phyloP scores from a whole-genome alignment of 2,329 filamentous ascomycete species.

The Trichoderma sp. region DNA sequence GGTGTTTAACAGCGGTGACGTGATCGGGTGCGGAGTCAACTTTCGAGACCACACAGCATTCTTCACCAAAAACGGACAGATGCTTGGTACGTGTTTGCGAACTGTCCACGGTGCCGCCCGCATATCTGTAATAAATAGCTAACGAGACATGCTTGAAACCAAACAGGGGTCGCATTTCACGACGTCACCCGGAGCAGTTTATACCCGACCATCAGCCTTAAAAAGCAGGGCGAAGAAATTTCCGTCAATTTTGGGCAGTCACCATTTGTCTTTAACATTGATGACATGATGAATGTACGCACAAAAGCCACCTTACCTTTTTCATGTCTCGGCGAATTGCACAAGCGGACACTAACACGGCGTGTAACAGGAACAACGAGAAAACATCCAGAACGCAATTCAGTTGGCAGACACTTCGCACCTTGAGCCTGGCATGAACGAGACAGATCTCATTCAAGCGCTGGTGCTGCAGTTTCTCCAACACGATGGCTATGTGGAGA shows the following conservation, averaged over 20 bases:
- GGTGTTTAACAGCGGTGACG: constrained; percentile 54
- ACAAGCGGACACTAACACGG: background rate
- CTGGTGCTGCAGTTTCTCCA: constrained; percentile 83
- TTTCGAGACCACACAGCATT: constrained; percentile 64
- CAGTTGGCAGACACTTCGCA: constrained; percentile 53
- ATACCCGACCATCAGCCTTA: constrained; percentile 67
- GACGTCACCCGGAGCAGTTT: constrained; percentile 62
- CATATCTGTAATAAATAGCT: background rate
- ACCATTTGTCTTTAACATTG: constrained; percentile 88
- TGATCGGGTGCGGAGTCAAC: constrained; percentile 65
- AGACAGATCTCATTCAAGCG: constrained; percentile 77
- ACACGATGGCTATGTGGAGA: constrained; percentile 94
- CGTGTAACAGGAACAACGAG: constrained; percentile 54
- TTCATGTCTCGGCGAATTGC: background rate
- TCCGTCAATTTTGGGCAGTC: constrained; percentile 66
- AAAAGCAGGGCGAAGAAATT: constrained; percentile 61
- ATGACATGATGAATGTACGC: constrained; percentile 74
- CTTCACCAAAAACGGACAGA: constrained; percentile 64
- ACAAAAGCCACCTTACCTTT: background rate
- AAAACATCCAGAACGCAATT: constrained; percentile 61
- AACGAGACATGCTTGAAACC: background rate
- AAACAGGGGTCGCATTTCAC: constrained; percentile 65
- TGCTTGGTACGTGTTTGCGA: constrained; percentile 46
- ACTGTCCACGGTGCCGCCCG: background rate
- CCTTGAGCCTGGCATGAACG: constrained; percentile 63